Base-by-base conservation (phyloP, 371 early-diverging fungal species). In the Catenaria anguillulae region DNA sequence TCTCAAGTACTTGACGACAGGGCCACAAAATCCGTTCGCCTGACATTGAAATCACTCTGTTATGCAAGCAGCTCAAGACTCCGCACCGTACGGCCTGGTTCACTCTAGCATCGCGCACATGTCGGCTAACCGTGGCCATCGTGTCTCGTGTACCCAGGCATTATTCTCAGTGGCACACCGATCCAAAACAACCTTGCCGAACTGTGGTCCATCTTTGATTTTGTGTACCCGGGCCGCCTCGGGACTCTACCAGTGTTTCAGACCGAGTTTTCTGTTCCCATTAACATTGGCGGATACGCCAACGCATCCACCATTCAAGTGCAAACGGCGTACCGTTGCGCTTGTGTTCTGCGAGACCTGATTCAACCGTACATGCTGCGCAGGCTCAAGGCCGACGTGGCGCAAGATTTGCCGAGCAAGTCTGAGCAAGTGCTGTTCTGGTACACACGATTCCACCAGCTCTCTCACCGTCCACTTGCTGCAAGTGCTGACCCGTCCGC, bases 11-110 rank as follows among this genome's bases (percentile, higher is more conserved):
- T n/a, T n/a, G n/a, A n/a, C n/a, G n/a, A n/a, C n/a, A n/a, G 75
- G 99, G 98, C 0, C 99, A 99, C 72, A 89, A 91, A 71, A 93
- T 99, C 42, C 82, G 95, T 63, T 98, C 98, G 64, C 92, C 93
- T 0, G 91, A 94, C 65, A 83, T 97, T 0, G 87, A 86, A 35
- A 87, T 92, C 0, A 92, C 96, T 0, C 59, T 89, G 54, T 73
- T 82, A 2, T 89, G 90, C 73, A 97, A 97, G 68, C 82, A 83
- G 56, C 70, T 97, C 52, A 17, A n/a, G 21, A 58, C 59, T 15
- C 59, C 59, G 29, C 59, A 58, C 29, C 59, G 59, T 40, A 40
- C 40, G n/a, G n/a, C n/a, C n/a, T n/a, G n/a, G n/a, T n/a, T n/a
- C n/a, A n/a, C 65, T 61, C 59, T 66, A 68, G 5, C 10, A 29